These are phyloP conservation scores for Phytophthora brassicae DNA, from an alignment of 352 stramenopile species.

Conservation along the genomic window DNA sequence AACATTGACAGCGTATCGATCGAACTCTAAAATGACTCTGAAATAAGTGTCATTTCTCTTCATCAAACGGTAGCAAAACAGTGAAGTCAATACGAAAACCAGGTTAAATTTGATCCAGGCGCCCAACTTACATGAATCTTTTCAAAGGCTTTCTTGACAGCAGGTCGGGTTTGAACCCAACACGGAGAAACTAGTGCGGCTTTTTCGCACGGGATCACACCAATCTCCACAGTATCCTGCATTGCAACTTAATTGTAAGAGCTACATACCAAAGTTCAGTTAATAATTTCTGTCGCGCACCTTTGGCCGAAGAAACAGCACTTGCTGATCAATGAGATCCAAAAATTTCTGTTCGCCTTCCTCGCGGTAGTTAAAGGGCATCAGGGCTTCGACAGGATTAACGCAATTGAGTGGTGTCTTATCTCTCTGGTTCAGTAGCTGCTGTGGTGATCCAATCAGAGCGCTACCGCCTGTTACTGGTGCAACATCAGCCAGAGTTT, in stretches of 20 bases:
- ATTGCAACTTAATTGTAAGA: not conserved
- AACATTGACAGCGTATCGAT: slow-evolving; percentile 60
- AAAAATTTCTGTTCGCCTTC: slow-evolving; percentile 71
- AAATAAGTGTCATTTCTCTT: slow-evolving; percentile 68
- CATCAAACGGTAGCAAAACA: not conserved
- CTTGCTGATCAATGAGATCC: slow-evolving; percentile 50
- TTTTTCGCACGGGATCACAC: slow-evolving; percentile 60
- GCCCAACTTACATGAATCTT: slow-evolving; percentile 52
- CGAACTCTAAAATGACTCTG: slow-evolving; percentile 53
- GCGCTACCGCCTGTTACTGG: slow-evolving; percentile 24
- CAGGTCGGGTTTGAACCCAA: slow-evolving; percentile 62
- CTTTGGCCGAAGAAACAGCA: slow-evolving; percentile 71
- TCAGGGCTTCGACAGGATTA: slow-evolving; percentile 51
- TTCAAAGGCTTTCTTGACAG: slow-evolving; percentile 63
- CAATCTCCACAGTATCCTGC: slow-evolving; percentile 68
- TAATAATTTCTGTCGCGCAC: slow-evolving; percentile 14
- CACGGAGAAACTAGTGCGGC: slow-evolving; percentile 57
- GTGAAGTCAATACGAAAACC: slow-evolving; percentile 1
- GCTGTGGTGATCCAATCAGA: slow-evolving; percentile 43
- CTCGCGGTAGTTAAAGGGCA: slow-evolving; percentile 59
- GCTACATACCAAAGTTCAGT: not conserved
- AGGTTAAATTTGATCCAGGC: not conserved
- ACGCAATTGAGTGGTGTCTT: slow-evolving; percentile 50
- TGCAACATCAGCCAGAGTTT: slow-evolving; percentile 45
- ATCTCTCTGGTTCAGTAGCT: slow-evolving; percentile 42